A percentile compares a stretch with the other conserved stretches of the same genome.
Conservation (phyloP, 768 basidiomycete species). For the Xerocomellus amylosporus region DNA sequence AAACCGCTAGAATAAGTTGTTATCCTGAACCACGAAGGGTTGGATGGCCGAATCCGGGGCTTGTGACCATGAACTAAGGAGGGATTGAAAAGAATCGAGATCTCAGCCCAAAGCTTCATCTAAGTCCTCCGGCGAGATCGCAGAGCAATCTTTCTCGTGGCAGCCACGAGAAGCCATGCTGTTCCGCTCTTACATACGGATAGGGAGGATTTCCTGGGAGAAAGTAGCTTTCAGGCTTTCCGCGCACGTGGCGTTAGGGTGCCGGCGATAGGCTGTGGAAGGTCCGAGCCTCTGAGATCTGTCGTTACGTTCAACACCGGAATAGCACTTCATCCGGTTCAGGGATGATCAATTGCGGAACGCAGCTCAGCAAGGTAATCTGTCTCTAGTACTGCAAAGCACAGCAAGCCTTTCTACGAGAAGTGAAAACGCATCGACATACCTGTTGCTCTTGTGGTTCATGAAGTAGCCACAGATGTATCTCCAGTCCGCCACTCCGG, state of each 20-base stretch:
- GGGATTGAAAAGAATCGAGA: background rate
- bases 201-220: background rate
- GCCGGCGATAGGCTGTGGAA: background rate
- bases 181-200: conserved; percentile 8
- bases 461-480: background rate
- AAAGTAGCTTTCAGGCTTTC: background rate
- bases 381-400: background rate
- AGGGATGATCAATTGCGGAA: conserved; percentile 10
- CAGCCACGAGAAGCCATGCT: conserved; percentile 21
- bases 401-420: background rate
- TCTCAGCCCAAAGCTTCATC: background rate
- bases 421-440: background rate
- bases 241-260: conserved; percentile 1
- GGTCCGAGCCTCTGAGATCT: background rate
- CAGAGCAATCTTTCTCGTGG: conserved; percentile 9
- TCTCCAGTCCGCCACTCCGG: background rate
- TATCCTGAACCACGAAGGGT: background rate
- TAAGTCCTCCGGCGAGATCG: background rate
- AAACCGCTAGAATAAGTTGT: background rate
- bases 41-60: conserved; percentile 6
- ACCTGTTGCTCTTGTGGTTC: background rate
- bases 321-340: background rate
- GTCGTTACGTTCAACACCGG: background rate
- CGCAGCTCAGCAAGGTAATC: background rate
- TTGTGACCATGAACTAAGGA: background rate